Evolutionary conservation across 1,139 yeast genomes (phyloP).

Genomic region (Diutina catenulata): DNA sequence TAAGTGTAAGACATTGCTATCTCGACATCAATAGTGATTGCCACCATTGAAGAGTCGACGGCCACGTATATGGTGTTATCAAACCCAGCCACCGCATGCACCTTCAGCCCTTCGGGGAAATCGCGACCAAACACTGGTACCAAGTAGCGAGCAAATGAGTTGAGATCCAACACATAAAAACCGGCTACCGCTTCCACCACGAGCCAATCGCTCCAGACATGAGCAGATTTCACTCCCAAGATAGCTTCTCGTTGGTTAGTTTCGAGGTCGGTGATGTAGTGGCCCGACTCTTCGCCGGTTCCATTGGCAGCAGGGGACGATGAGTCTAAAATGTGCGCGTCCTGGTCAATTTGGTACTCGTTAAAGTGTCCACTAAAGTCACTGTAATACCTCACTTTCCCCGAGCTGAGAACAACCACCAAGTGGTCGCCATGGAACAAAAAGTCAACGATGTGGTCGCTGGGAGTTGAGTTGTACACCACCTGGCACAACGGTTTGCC

Average conservation of each 20-base stretch:
- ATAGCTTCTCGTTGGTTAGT: slow-evolving; percentile 21
- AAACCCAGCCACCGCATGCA: neutral
- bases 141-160: neutral
- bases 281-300: slow-evolving; percentile 8
- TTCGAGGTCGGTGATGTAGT: slow-evolving; percentile 23
- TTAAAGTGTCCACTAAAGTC: slow-evolving; percentile 60
- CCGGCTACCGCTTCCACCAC: slow-evolving; percentile 12
- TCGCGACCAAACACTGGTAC: no score
- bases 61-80: neutral
- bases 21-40: slow-evolving; percentile 19
- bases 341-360: slow-evolving; percentile 19
- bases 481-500: slow-evolving; percentile 39
- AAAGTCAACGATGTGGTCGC: slow-evolving; percentile 46
- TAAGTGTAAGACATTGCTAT: slow-evolving; percentile 15
- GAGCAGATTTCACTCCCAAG: slow-evolving; percentile 15
- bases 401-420: slow-evolving; percentile 45
- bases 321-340: neutral
- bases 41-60: slow-evolving; percentile 11
- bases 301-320: slow-evolving; percentile 11
- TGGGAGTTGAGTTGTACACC: slow-evolving; percentile 39
- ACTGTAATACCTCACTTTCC: slow-evolving; percentile 50
- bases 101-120: no score
- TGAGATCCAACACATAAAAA: neutral
- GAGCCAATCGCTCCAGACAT: slow-evolving; percentile 20
- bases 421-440: slow-evolving; percentile 49